Evolutionary conservation across 345 rosid genomes (phyloP), one percentile per base, ranked within the genome.

Genomic region (Kandelia obovata): DNA sequence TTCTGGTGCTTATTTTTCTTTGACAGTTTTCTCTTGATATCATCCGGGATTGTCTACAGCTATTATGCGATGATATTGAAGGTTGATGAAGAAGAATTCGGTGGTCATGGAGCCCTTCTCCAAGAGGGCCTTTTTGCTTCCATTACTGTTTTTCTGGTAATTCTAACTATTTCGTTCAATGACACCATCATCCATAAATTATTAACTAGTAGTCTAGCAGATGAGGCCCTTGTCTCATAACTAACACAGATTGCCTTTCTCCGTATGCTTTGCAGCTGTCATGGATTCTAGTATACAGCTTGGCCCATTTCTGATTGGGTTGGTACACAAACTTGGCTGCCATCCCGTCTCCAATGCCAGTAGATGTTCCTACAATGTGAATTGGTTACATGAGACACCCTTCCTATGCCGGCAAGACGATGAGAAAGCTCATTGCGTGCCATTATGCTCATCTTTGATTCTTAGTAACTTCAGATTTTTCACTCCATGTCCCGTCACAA

Each of bases 61-160:
- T 92, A 90, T 80, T 95, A 95, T 61, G 88, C 88, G 5, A 73
- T 92, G 89, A 78, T 92, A 68, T 80, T 92, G 67, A 92, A 90
- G 87, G 63, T 95, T 25, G 98, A 90, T 43, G 99, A 95, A 83
- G 98, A 92, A 80, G 96, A 92, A 28, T 90, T 81, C 65, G 99
- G 99, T 9, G 98, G 99, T 61, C 99, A 95, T 53, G 91, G 87
- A 72, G 83, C 91, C 25, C 92, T 94, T 53, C 97, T 94, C 70
- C 99, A 92, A 80, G 94, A 95, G 79, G 98, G 99, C 20, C 88
- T 95, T 62, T 90, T 88, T 70, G 98, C 97, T 0, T 94, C 98
- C 0, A 56, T 89, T 59, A 89, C 96, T 66, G 90, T 94, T 66
- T 95, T 92, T 75, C 83, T 95, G 99, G 99, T 92, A 82, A 15